A percentile compares a stretch with the other conserved stretches of the same genome.
Conservation (phyloP, 495 filamentous ascomycete genomes). For the Penicillium pancosmium region DNA sequence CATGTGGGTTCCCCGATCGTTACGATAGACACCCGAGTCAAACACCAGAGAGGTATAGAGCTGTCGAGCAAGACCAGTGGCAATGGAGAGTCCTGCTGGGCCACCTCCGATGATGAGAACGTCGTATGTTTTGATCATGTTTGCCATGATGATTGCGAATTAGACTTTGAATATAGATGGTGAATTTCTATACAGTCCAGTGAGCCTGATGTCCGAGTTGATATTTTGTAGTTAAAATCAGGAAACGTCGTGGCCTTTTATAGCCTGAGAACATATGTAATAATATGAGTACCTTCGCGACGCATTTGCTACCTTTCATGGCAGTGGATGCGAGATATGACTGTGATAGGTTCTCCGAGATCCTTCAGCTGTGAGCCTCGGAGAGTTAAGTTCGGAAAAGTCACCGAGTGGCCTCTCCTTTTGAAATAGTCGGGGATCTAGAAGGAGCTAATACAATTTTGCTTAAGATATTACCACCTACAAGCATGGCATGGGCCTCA, state of each 20-base stretch:
- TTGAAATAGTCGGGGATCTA: neutral
- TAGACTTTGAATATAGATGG: too few species aligned
- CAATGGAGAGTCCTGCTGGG: constrained; percentile 56
- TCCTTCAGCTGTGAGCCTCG: neutral
- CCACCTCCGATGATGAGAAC: constrained; percentile 60
- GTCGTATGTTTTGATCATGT: constrained; percentile 35
- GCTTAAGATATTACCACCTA: neutral
- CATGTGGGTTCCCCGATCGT: constrained; percentile 47
- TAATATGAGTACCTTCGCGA: too few species aligned
- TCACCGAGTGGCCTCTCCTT: neutral
- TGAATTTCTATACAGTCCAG: neutral
- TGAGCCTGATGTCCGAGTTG: too few species aligned
- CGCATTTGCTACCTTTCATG: too few species aligned
- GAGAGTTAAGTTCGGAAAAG: neutral
- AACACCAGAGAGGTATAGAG: constrained; percentile 51
- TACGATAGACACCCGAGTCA: constrained; percentile 53
- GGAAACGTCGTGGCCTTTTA: neutral
- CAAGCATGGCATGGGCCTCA: neutral
- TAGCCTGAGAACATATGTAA: neutral
- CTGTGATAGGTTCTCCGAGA: neutral
- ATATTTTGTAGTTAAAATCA: too few species aligned
- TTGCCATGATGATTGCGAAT: neutral
- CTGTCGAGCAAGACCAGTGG: constrained; percentile 50
- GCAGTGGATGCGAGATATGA: neutral
- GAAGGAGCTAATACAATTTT: neutral